Base-by-base conservation (phyloP, 176 grass and related monocot species). In the Avena atlantica region DNA sequence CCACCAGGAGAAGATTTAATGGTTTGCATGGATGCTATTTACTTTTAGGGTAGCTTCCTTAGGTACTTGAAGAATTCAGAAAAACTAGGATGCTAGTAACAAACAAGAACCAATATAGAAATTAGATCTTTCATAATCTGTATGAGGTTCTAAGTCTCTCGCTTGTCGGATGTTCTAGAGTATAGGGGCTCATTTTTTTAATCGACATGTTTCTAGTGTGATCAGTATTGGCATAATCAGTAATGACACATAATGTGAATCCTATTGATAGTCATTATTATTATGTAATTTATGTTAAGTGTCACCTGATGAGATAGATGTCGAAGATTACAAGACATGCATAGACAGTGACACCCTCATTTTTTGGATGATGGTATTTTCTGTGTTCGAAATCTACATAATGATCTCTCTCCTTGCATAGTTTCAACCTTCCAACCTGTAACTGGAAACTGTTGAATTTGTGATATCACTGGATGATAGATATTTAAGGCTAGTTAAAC, bases 1-100 rank as follows among this genome's bases (percentile, higher is more conserved):
- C 0, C 42, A 49, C 59, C 42, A 49, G 42, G 78, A 65, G 37
- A 64, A 64, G 59, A 29, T 49, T 64, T 80, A 25, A 40, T 63
- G 59, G 48, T 64, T 29, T 81, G 42, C 59, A 27, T 75, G 23
- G 8, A 34, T 51, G 50, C 0, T 77, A 55, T 77, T 27, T 55
- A 51, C 49, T 76, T 76, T 76, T 29, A 34, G 15, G 49, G 15
- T 16, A 56, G 1, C 55, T 77, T 55, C 74, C 55, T 3, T 77
- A 77, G 49, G 14, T 34, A 77, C 73, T 50, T 76, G 6, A 76
- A 52, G n/a, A 76, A 12, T 76, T 76, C 12, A 53, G 49, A 27
- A 53, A 67, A 67, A 67, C 6, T 36, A 67, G 25, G 63, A 66
- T 66, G 25, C 63, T 31, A 66, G 25, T 66, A 66, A 31, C 12